phyloP scores from a whole-genome alignment of 1,284 basidiomycete species.

The Pseudozyma tsukubaensis region DNA sequence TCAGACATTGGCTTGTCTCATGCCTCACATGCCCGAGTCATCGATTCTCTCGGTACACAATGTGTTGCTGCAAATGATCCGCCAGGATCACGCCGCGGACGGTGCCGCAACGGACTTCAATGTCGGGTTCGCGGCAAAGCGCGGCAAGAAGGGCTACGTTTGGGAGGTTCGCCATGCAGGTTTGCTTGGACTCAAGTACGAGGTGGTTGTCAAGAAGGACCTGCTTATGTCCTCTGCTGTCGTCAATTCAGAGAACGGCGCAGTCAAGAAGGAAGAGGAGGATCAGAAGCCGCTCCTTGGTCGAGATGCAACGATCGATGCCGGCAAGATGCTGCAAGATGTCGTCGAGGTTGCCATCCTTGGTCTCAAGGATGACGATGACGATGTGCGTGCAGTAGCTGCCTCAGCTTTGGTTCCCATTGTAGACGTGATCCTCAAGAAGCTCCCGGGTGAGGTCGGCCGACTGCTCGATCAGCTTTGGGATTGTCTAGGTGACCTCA shows the following conservation, averaged over 20 bases:
- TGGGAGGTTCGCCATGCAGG: conserved; percentile 99
- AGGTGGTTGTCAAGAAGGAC: conserved; percentile 90
- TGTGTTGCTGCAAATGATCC: conserved; percentile 91
- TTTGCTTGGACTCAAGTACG: conserved; percentile 94
- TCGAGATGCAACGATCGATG: conserved; percentile 10
- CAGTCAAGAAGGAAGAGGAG: conserved; percentile 39
- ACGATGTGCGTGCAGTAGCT: conserved; percentile 95
- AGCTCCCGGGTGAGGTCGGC: conserved; percentile 73
- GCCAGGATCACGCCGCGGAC: conserved; percentile 77
- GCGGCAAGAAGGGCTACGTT: conserved; percentile 75
- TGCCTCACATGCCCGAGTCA: conserved; percentile 82
- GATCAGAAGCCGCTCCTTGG: conserved; percentile 5
- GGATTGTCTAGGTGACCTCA: conserved; percentile 90
- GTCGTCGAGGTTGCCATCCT: conserved; percentile 55
- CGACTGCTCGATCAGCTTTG: conserved; percentile 86
- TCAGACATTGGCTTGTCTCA: conserved; percentile 89
- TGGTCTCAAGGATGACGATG: conserved; percentile 89
- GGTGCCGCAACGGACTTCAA: conserved; percentile 23
- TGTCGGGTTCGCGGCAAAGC: conserved; percentile 69
- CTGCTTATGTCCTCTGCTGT: conserved; percentile 72
- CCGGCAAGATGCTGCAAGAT: conserved; percentile 50
- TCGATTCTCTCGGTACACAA: conserved; percentile 84
- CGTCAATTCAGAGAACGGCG: conserved; percentile 12
- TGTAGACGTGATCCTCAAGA: conserved; percentile 80
- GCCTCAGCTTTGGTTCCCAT: conserved; percentile 91